A percentile compares a stretch with the other conserved stretches of the same genome.
These are phyloP conservation scores for Backusella circina DNA, from an alignment of 192 early-diverging fungal genomes.

Conservation along the genomic window DNA sequence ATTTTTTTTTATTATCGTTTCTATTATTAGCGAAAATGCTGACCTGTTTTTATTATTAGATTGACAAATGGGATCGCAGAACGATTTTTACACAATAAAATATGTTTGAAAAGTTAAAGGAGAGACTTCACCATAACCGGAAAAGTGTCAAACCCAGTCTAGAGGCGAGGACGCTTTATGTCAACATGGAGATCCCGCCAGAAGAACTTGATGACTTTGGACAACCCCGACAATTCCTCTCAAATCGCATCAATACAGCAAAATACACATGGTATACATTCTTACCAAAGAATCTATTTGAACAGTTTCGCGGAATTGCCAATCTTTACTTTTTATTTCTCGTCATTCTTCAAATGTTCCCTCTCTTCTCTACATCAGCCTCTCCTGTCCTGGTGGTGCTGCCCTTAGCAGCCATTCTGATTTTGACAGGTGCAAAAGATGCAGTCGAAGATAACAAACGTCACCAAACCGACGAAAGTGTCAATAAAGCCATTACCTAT, in stretches of 20 bases:
- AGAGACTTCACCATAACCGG: background rate
- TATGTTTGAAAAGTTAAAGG: background rate
- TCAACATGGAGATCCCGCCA: slow-evolving; percentile 31
- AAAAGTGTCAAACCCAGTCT: background rate
- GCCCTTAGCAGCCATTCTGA: slow-evolving; percentile 77
- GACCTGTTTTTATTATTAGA: slow-evolving; percentile 28
- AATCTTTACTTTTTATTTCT: slow-evolving; percentile 95
- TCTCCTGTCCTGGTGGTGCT: slow-evolving; percentile 75
- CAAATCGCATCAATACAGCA: slow-evolving; percentile 82
- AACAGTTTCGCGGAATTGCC: slow-evolving; percentile 92
- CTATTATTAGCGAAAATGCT: background rate
- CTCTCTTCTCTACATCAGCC: slow-evolving; percentile 47
- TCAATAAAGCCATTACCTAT: slow-evolving; percentile 68
- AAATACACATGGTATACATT: slow-evolving; percentile 92
- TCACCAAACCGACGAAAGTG: slow-evolving; percentile 77
- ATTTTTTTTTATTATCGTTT: too few species aligned
- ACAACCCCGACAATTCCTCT: slow-evolving; percentile 31
- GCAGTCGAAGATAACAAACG: slow-evolving; percentile 91
- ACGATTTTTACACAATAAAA: slow-evolving; percentile 45
- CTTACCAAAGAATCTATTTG: slow-evolving; percentile 90
- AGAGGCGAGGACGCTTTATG: slow-evolving; percentile 34
- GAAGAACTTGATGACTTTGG: slow-evolving; percentile 38
- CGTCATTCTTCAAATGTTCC: slow-evolving; percentile 77
- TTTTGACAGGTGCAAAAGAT: slow-evolving; percentile 81
- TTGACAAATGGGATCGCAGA: slow-evolving; percentile 69